Percentiles rank a stretch among this genome's conserved stretches.
Conservation (phyloP, 2,329 filamentous ascomycete genomes). For the Myotisia sp. region DNA sequence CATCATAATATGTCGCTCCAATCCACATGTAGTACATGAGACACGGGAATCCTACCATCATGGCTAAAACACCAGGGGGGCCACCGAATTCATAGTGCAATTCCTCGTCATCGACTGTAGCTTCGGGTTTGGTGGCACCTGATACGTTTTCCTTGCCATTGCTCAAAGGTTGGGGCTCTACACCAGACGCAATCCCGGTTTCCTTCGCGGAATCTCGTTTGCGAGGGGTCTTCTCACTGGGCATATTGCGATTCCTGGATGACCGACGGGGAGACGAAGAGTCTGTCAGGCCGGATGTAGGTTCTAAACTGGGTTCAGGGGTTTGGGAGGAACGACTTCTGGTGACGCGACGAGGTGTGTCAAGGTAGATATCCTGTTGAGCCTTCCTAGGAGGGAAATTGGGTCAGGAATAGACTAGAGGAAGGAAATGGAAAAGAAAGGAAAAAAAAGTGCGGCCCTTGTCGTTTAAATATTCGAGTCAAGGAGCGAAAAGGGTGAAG, state of each 20-base stretch:
- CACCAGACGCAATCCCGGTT: slow-evolving; percentile 3
- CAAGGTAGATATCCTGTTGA: slow-evolving; percentile 37
- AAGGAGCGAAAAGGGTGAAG: slow-evolving; percentile 8
- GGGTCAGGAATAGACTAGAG: too few species aligned
- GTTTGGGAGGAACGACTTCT: slow-evolving; percentile 28
- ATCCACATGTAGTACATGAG: slow-evolving; percentile 99
- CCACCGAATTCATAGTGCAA: slow-evolving; percentile 80
- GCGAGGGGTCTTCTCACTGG: slow-evolving; percentile 13
- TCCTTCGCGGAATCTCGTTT: slow-evolving; percentile 7
- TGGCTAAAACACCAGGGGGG: slow-evolving; percentile 57
- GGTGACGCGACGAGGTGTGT: slow-evolving; percentile 36
- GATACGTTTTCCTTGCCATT: not conserved
- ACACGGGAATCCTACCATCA: slow-evolving; percentile 87
- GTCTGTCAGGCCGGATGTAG: slow-evolving; percentile 1
- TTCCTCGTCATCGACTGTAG: slow-evolving; percentile 35
- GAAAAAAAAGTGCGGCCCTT: too few species aligned
- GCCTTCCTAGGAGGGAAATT: slow-evolving; percentile 35
- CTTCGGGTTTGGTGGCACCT: slow-evolving; percentile 6
- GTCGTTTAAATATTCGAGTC: too few species aligned
- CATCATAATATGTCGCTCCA: slow-evolving; percentile 82
- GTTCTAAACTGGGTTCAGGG: slow-evolving; percentile 18
- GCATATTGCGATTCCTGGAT: slow-evolving; percentile 13
- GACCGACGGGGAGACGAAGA: not conserved
- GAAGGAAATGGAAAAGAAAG: too few species aligned
- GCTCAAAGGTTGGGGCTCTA: slow-evolving; percentile 4